Evolutionary conservation across 768 basidiomycete species (phyloP).

Genomic region (Harrya chromipes): DNA sequence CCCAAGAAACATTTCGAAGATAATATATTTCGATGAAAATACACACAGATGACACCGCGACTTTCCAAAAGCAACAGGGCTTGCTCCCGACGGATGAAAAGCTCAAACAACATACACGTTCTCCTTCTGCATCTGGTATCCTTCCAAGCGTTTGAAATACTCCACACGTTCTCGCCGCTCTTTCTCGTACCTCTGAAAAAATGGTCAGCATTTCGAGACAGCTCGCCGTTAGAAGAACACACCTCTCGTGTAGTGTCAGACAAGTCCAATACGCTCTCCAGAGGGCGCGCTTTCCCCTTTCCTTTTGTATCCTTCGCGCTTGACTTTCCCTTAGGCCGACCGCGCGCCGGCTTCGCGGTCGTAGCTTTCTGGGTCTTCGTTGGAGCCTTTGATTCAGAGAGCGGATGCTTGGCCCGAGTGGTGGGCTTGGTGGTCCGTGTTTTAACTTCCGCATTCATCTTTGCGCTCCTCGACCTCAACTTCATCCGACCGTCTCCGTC

Average conservation of each 20-base stretch:
- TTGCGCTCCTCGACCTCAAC: constrained; percentile 17
- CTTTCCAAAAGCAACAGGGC: constrained; percentile 1
- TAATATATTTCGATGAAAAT: constrained; percentile 11
- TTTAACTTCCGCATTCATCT: constrained; percentile 1
- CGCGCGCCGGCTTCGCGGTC: constrained; percentile 10
- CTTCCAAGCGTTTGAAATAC: constrained; percentile 51
- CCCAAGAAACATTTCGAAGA: not conserved
- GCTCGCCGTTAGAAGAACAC: not conserved
- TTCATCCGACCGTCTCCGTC: constrained; percentile 12
- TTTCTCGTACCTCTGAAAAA: constrained; percentile 37
- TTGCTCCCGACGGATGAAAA: not conserved
- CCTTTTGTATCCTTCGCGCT: constrained; percentile 19
- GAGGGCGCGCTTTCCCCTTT: constrained; percentile 23
- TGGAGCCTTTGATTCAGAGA: constrained; percentile 10
- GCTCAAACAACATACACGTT: constrained; percentile 55
- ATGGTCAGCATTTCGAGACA: not conserved
- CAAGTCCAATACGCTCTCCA: constrained; percentile 26
- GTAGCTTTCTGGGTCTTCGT: constrained; percentile 7
- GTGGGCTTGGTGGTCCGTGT: constrained; percentile 4
- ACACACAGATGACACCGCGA: constrained; percentile 11
- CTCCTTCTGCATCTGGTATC: constrained; percentile 53
- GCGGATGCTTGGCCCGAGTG: constrained; percentile 10
- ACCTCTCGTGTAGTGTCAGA: constrained; percentile 33
- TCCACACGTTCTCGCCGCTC: constrained; percentile 51
- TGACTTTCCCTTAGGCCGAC: constrained; percentile 20